These are phyloP conservation scores for Vigna radiata DNA, from an alignment of 306 rosid species.

Conservation along the genomic window DNA sequence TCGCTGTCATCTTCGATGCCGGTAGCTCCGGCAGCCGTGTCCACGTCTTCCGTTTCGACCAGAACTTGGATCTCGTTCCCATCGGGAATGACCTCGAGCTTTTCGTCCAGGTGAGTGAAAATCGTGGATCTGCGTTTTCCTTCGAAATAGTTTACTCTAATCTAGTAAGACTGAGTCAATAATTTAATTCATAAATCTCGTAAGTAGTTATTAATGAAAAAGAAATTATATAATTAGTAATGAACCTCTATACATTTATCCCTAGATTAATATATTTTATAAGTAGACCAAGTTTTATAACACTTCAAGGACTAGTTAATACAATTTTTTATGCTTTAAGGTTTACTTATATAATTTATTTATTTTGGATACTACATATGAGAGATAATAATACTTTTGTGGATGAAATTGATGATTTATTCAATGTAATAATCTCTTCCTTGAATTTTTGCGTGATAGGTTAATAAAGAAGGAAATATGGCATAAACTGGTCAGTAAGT, in stretches of 20 bases:
- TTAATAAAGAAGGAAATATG: background rate
- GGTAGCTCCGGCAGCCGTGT: conserved; percentile 99
- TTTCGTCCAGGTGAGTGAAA: conserved; percentile 60
- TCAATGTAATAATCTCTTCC: background rate
- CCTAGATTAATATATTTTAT: background rate
- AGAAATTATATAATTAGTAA: background rate
- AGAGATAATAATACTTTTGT: background rate
- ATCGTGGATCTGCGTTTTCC: background rate
- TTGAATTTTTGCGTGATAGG: background rate
- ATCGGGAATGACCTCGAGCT: conserved; percentile 85
- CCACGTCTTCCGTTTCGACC: conserved; percentile 78
- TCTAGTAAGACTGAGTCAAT: background rate
- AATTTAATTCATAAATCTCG: no score
- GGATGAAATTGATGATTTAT: background rate
- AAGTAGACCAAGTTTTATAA: background rate
- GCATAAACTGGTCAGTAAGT: background rate
- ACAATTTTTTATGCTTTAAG: background rate
- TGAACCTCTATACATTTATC: background rate
- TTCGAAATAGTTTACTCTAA: background rate
- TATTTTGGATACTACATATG: no score
- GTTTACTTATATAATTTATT: no score
- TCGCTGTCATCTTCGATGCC: conserved; percentile 86
- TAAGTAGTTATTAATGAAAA: background rate
- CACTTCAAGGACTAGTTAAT: background rate
- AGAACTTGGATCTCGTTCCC: conserved; percentile 68